A percentile compares a stretch with the other conserved stretches of the same genome.
phyloP scores from a whole-genome alignment of 192 early-diverging fungal genomes.

The Backusella tarrabulga region DNA sequence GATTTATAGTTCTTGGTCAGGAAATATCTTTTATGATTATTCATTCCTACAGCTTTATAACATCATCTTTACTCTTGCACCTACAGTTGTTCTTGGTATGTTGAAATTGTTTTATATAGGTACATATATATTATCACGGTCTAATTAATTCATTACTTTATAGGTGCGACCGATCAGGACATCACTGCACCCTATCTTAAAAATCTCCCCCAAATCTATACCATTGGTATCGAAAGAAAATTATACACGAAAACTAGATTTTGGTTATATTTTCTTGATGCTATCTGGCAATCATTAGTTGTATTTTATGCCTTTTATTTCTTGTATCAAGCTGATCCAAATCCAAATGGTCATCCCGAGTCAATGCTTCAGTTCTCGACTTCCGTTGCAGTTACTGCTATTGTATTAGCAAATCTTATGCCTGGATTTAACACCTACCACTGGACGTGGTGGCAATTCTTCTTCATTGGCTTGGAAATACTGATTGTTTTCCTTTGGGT shows the following conservation, averaged over 20 bases:
- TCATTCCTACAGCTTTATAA: constrained; percentile 92
- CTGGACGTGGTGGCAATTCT: constrained; percentile 83
- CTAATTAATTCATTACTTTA: neutral
- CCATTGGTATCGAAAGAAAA: constrained; percentile 77
- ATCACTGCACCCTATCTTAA: constrained; percentile 54
- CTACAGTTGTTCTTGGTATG: constrained; percentile 53
- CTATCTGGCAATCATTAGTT: constrained; percentile 89
- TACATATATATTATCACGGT: too few relatives aligned
- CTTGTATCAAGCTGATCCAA: constrained; percentile 53
- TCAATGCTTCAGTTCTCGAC: constrained; percentile 75
- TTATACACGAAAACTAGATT: constrained; percentile 87
- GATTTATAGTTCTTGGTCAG: constrained; percentile 86
- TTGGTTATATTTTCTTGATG: constrained; percentile 84
- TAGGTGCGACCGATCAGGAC: constrained; percentile 69
- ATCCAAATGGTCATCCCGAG: constrained; percentile 49
- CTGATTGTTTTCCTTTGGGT: constrained; percentile 68
- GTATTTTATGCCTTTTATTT: constrained; percentile 78
- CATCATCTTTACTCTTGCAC: constrained; percentile 66
- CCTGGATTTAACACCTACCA: constrained; percentile 77
- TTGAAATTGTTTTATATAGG: neutral
- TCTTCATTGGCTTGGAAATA: constrained; percentile 64
- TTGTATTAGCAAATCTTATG: constrained; percentile 81
- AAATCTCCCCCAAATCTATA: constrained; percentile 68
- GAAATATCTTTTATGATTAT: constrained; percentile 91
- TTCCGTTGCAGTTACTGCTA: constrained; percentile 71